phyloP scores from a whole-genome alignment of 164 flowering plant genomes.

The Santalum album region DNA sequence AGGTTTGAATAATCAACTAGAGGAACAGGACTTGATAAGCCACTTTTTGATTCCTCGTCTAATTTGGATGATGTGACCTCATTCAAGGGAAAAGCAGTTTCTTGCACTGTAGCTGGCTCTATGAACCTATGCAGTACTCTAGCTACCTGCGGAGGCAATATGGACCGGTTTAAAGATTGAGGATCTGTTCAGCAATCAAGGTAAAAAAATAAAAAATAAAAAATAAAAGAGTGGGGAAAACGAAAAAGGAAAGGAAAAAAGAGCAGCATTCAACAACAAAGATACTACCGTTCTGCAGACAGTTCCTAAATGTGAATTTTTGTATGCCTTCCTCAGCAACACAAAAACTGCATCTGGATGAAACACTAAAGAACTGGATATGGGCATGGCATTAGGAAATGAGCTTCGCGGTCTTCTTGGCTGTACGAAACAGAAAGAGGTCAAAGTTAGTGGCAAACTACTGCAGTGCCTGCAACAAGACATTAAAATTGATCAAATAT shows the following conservation, averaged over 20 bases:
- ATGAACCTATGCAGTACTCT: slow-evolving; percentile 51
- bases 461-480: not conserved
- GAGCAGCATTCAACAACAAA: slow-evolving; percentile 1
- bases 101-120: slow-evolving; percentile 33
- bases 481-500: not conserved
- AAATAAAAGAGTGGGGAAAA: not conserved
- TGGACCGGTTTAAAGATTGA: not conserved
- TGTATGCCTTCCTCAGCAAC: slow-evolving; percentile 72
- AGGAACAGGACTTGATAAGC: slow-evolving; percentile 22
- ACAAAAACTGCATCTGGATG: slow-evolving; percentile 60
- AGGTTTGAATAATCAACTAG: slow-evolving; percentile 59
- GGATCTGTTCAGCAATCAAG: too few species aligned
- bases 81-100: slow-evolving; percentile 21
- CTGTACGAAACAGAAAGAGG: slow-evolving; percentile 25
- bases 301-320: slow-evolving; percentile 54
- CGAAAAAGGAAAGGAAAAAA: too few species aligned
- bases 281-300: slow-evolving; percentile 55
- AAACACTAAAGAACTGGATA: slow-evolving; percentile 48
- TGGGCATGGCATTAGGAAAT: slow-evolving; percentile 33
- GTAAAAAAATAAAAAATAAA: not conserved
- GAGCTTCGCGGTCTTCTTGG: slow-evolving; percentile 64
- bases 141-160: slow-evolving; percentile 40
- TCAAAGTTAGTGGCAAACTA: not conserved
- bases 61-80: slow-evolving; percentile 23
- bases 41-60: slow-evolving; percentile 39